Base-by-base conservation (phyloP, 139 green algal genomes). In the Chlorella sp. region DNA sequence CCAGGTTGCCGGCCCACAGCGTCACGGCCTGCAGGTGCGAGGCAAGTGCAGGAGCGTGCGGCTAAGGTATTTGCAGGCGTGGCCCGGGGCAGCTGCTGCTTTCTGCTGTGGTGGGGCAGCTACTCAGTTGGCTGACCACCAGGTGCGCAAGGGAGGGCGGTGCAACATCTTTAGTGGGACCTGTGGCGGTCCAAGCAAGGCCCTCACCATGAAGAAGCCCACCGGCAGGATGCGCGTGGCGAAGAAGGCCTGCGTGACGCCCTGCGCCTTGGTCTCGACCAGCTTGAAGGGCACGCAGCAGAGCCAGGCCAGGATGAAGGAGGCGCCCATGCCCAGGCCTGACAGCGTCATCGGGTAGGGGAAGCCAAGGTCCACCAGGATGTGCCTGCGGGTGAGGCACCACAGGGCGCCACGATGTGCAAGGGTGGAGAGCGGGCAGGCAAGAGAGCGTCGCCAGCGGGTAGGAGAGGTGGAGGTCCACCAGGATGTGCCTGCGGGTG, bases 1-100 rank as follows among this genome's bases (percentile, higher is more conserved):
- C 91, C 17, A 91, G 81, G 76, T 99, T 99, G 74, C 87, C 90
- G 10, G 94, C 85, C 91, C 91, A 97, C 32, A 99, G 82, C 2
- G 83, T 94, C 3, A 87, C 24, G 26, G 92, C 55, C 55, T 64
- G 55, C 55, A 64, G 14, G 4, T 31, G 20, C 6, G 24, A 30
- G 14, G 27, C 55, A 29, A 31, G 20, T 27, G 17, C 24, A 31
- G 6, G 27, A 10, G 14, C 6, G 55, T 4, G 20, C 22, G 27
- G n/a, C n/a, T n/a, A n/a, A n/a, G n/a, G n/a, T n/a, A n/a, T n/a
- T n/a, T n/a, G n/a, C n/a, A 27, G 55, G 22, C 24, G 4, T 29
- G 20, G 4, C 6, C 55, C 22, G 55, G 14, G 24, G 24, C 55
- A 64, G 55, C 20, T 31, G 17, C 4, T 64, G 24, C 20, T 27